These are phyloP conservation scores for Gloeopeniophorella convolvens DNA, from an alignment of 768 basidiomycete species.

Conservation along the genomic window DNA sequence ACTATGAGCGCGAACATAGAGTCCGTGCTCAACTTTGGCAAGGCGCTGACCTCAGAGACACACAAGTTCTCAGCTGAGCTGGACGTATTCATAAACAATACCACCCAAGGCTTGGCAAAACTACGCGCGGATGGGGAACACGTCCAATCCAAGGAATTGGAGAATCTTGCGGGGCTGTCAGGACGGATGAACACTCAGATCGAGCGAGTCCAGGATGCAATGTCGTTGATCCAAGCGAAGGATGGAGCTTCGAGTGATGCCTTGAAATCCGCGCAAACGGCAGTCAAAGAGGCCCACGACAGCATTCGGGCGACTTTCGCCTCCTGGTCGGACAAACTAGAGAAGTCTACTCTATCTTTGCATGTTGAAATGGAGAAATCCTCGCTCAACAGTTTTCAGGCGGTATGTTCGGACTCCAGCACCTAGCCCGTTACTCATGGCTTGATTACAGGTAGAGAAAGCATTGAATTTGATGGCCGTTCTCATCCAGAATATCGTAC, in stretches of 20 bases:
- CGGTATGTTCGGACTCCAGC: slow-evolving; percentile 27
- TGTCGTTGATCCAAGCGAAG: slow-evolving; percentile 49
- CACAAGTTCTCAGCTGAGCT: slow-evolving; percentile 51
- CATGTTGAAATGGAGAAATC: slow-evolving; percentile 41
- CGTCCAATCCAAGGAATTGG: slow-evolving; percentile 50
- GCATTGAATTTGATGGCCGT: slow-evolving; percentile 52
- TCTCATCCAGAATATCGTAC: slow-evolving; percentile 53
- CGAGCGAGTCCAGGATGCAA: slow-evolving; percentile 42
- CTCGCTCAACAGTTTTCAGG: slow-evolving; percentile 40
- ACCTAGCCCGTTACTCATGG: not conserved
- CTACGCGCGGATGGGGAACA: slow-evolving; percentile 52
- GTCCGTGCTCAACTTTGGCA: slow-evolving; percentile 56
- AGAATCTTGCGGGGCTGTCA: slow-evolving; percentile 44
- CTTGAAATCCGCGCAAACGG: slow-evolving; percentile 39
- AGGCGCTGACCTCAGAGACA: slow-evolving; percentile 48
- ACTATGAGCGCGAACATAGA: slow-evolving; percentile 60
- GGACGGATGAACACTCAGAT: slow-evolving; percentile 53
- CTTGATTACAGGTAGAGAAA: slow-evolving; percentile 39
- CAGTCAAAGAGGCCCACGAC: slow-evolving; percentile 48
- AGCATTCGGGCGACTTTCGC: slow-evolving; percentile 45
- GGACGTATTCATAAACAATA: slow-evolving; percentile 52
- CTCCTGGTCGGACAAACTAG: slow-evolving; percentile 51
- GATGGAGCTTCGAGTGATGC: slow-evolving; percentile 51
- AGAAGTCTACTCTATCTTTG: slow-evolving; percentile 39
- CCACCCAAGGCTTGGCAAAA: slow-evolving; percentile 45